Evolutionary conservation across 768 basidiomycete species (phyloP), one percentile per base, ranked within the genome.

Genomic region (Tricholoma saponaceum): DNA sequence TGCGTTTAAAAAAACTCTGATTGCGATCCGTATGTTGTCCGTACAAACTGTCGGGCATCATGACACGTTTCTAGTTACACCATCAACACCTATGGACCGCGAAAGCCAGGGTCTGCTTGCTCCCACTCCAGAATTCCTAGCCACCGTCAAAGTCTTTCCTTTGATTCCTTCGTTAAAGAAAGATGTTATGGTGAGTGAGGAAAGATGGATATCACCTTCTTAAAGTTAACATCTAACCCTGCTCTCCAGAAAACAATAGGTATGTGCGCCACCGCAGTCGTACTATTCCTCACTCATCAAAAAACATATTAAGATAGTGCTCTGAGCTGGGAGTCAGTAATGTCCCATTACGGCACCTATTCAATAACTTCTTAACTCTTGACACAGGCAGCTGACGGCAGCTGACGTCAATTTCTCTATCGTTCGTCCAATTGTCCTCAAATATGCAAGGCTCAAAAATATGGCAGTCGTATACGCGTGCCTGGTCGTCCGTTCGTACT

Each of bases 371-470:
- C 55, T 58, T 58, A 30, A 33, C 41, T 51, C 16, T 12, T 60
- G 35, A 60, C 28, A 55, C 58, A 90, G 89, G n/a, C 90, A 93
- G 64, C 76, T 94, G 56, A 90, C 84, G 5, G 89, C 91, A 1
- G 82, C 90, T 6, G 92, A 93, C 65, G 82, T 94, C 71, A 90
- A 91, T 66, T 91, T 90, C 60, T 78, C 85, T 18, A 77, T 93
- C 52, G 84, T 93, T 18, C 83, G 90, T 6, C 92, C 92, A 0
- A 69, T 92, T 30, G 87, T 92, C 4, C 70, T 80, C 66, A 90
- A 90, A 68, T 93, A 92, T 79, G 87, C 90, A 5, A 79, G 81
- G 55, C 79, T 91, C 50, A 78, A 84, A 56, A 92, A 92, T 67
- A 79, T 90, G 74, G 83, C 90, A 10, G 76, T 83, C 26, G 82